Base-by-base conservation (phyloP, 495 filamentous ascomycete genomes). In the Bacidia rubella region DNA sequence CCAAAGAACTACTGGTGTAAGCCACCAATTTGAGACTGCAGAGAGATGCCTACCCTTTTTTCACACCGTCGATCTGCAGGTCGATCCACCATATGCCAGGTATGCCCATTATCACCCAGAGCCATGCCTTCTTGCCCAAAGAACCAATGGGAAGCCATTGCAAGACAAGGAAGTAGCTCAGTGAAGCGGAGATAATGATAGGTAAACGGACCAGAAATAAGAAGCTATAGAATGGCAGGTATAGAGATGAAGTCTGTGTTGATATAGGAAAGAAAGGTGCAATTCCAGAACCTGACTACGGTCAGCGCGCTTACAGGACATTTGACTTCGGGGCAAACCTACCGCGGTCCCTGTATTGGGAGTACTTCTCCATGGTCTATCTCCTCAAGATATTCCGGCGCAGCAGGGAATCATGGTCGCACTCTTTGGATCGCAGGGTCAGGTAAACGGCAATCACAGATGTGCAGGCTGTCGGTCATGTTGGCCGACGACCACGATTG, bases 331-430 rank as follows among this genome's bases (percentile, higher is more conserved):
- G 47, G 46, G 23, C 9, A 20, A 11, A 63, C 71, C 57, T 73
- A 83, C 92, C 92, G 79, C 86, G 79, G 70, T 99, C 92, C 52
- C 92, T 82, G 59, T 85, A 99, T 65, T 96, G 89, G 10, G 88
- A 90, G 66, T 87, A 97, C 67, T 95, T 96, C 77, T 98, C 92
- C 92, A 98, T 98, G 0, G 17, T n/a, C n/a, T n/a, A n/a, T n/a
- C n/a, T n/a, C n/a, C n/a, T n/a, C 26, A 24, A 2, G 41, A 20
- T 19, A 41, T n/a, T n/a, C n/a, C n/a, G n/a, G n/a, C n/a, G n/a
- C n/a, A n/a, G n/a, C n/a, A n/a, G n/a, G n/a, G n/a, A n/a, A n/a
- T n/a, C n/a, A n/a, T n/a, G n/a, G n/a, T n/a, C n/a, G n/a, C n/a
- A n/a, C n/a, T n/a, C n/a, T n/a, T n/a, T n/a, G n/a, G n/a, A n/a